Base-by-base conservation (phyloP, 2,329 filamentous ascomycete species). In the Amesomyces nigricolor region DNA sequence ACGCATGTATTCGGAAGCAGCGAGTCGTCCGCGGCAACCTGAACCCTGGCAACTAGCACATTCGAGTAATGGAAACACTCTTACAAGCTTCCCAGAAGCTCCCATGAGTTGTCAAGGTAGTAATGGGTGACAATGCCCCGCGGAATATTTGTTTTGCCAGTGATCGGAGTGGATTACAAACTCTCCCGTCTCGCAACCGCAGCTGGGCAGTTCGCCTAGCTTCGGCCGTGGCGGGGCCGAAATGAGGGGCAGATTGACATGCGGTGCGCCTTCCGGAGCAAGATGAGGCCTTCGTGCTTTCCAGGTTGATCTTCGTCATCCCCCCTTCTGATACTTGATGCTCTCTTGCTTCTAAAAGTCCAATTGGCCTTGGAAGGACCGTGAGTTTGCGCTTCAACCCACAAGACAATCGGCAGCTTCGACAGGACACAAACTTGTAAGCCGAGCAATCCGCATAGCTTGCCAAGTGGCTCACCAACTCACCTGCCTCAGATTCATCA, bases 221-320 rank as follows among this genome's bases (percentile, higher is more conserved):
- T 17, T 35, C 9, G 42, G 40, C 22, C 16, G 49, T 40, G 55
- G 50, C 50, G 50, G 55, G 55, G 55, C 19, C 39, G 9, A 39
- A 53, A 35, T 60, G 56, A 57, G 58, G 56, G 56, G 56, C 49
- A n/a, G 14, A 45, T 45, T n/a, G 26, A 50, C 50, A 37, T 26
- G 46, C n/a, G 37, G 38, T 47, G 47, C 47, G 53, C 51, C 48
- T 46, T 51, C 38, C 37, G 16, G n/a, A 13, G 10, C 17, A 11
- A 16, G 40, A 51, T 51, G 48, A 58, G 47, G 32, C 22, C 29
- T 38, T 53, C 17, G 22, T 4, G 7, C 22, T 13, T 26, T 6
- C 22, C 22, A 26, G 22, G 4, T 10, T 44, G 14, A 16, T 49
- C 49, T 57, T 52, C 48, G 49, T 49, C 37, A 52, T 47, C 17